Base-by-base conservation (phyloP, 2,329 filamentous ascomycete species). In the Fusarium beomiforme region DNA sequence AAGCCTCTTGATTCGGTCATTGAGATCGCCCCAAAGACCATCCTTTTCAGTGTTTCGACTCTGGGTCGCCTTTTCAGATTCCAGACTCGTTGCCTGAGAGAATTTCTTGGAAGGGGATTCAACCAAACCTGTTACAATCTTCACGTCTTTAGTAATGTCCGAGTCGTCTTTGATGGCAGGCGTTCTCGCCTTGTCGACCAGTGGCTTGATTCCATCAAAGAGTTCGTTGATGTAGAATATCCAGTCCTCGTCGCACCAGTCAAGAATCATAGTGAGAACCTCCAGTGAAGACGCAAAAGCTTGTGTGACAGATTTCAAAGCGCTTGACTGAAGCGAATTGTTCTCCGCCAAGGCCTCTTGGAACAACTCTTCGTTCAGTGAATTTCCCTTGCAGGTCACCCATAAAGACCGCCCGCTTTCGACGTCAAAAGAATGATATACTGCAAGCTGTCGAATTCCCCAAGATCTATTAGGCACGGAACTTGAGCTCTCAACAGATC, bases 221-320 rank as follows among this genome's bases (percentile, higher is more conserved):
- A 70, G 59, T 6, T 62, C 60, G 12, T 72, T 72, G 19, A 72
- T 64, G 26, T 64, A 72, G 11, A 47, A 72, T 21, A 51, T 31
- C 69, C 70, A 72, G 7, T 70, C 55, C 0, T 67, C 60, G 14
- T 72, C 70, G 7, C 66, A 70, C 70, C 70, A 72, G 10, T 68
- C 59, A 3, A 72, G 49, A 10, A 72, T n/a, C 37, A 68, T 49
- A 7, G 21, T 3, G 8, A 72, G 39, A 8, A 60, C 11, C 1
- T 70, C 69, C 6, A 72, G 5, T 0, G 69, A 49, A 19, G 55
- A 58, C 0, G 44, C 21, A 3, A 72, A 72, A 0, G 62, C 31
- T 1, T 26, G 26, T 5, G 58, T 17, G 3, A 58, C 44, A 1
- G 56, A 50, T 12, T 39, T 13, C 0, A 61, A 14, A 17, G 10